Conservation (phyloP, 805 yeast species). For the Ogataea kodamae region DNA sequence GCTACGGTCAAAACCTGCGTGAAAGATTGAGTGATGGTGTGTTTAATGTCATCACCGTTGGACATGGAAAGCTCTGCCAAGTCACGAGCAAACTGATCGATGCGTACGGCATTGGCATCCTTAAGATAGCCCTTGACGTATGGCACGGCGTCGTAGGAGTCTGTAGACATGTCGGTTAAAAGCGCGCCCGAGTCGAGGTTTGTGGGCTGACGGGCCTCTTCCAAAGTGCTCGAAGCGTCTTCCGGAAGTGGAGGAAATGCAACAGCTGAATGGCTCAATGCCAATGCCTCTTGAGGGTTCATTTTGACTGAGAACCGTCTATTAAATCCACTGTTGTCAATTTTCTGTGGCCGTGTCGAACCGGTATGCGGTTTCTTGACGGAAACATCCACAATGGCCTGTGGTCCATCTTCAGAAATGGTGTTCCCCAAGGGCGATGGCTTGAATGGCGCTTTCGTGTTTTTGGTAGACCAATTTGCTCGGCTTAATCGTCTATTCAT, state of each 20-base stretch:
- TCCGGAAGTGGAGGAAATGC: constrained; percentile 16
- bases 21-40: constrained; percentile 58
- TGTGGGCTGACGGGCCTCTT: constrained; percentile 5
- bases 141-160: constrained; percentile 43
- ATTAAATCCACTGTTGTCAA: constrained; percentile 20
- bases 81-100: constrained; percentile 63
- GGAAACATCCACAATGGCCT: not conserved
- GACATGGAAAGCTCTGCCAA: constrained; percentile 45
- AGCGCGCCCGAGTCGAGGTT: constrained; percentile 23
- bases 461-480: constrained; percentile 29
- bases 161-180: constrained; percentile 37
- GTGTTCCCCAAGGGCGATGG: constrained; percentile 9
- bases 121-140: constrained; percentile 50
- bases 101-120: constrained; percentile 66
- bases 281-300: constrained; percentile 16
- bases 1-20: constrained; percentile 57
- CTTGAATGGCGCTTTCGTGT: constrained; percentile 4
- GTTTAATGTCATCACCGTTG: constrained; percentile 56
- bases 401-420: not conserved
- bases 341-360: constrained; percentile 17
- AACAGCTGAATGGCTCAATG: constrained; percentile 2
- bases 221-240: constrained; percentile 3
- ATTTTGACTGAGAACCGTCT: constrained; percentile 26
- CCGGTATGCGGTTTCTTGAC: constrained; percentile 3
- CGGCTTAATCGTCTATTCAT: constrained; percentile 24